Conservation (phyloP, 2,329 filamentous ascomycete species). For the Camillea tinctor region DNA sequence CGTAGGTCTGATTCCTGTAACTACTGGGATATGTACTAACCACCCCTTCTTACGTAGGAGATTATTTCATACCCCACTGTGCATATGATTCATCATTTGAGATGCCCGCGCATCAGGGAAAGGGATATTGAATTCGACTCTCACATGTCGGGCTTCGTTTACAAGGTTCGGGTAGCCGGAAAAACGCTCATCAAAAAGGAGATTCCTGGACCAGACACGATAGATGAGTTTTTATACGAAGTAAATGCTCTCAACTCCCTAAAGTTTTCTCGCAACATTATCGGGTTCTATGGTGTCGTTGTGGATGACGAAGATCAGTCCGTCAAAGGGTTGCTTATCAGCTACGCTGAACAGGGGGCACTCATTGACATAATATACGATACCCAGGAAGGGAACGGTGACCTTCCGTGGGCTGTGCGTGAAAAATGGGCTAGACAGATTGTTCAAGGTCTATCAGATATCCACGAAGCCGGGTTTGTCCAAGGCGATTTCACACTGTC, state of each 20-base stretch:
- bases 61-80: slow-evolving; percentile 82
- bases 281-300: slow-evolving; percentile 83
- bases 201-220: slow-evolving; percentile 90
- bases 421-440: slow-evolving; percentile 92
- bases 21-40: slow-evolving; percentile 1
- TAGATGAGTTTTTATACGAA: slow-evolving; percentile 97
- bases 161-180: slow-evolving; percentile 75
- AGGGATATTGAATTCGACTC: slow-evolving; percentile 79
- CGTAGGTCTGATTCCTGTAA: slow-evolving; percentile 40
- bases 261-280: slow-evolving; percentile 70
- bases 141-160: slow-evolving; percentile 95
- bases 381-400: slow-evolving; percentile 54
- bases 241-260: slow-evolving; percentile 89
- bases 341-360: slow-evolving; percentile 81
- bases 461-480: slow-evolving; percentile 94
- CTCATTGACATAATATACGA: slow-evolving; percentile 92
- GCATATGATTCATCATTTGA: slow-evolving; percentile 71
- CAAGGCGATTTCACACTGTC: slow-evolving; percentile 97
- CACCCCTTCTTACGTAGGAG: slow-evolving; percentile 50
- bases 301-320: slow-evolving; percentile 71
- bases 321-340: slow-evolving; percentile 88
- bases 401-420: slow-evolving; percentile 66
- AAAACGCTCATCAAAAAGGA: slow-evolving; percentile 90
- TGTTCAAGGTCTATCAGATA: slow-evolving; percentile 81
- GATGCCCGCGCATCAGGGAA: slow-evolving; percentile 65